Evolutionary conservation across 805 yeast species (phyloP), one percentile per base, ranked within the genome.

Genomic region (Blastobotrys americana): DNA sequence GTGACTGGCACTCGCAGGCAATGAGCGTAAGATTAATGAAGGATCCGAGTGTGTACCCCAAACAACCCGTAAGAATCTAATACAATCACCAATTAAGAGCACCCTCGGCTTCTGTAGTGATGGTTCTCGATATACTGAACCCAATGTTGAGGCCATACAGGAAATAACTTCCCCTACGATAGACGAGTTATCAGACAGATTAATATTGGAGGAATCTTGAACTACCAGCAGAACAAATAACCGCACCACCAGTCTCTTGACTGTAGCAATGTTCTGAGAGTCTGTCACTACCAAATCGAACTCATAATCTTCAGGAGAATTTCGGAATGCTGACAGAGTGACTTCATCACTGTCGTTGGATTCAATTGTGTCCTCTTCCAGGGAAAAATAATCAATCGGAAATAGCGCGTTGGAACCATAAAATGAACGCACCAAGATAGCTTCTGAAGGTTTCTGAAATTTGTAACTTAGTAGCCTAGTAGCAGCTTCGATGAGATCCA

Each of bases 61-160:
- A 13, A 45, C 45, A 35, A 42, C 47, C 39, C 50, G 54, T 3
- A 53, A 23, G 8, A 51, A 42, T 16, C 42, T 28, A 25, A 51
- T 40, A 13, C 46, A 41, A 9, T 46, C 48, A 39, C 47, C 40
- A 8, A 52, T 37, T 25, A 48, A 41, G 4, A 22, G 41, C 28
- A 38, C 33, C 9, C 46, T 41, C 5, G 16, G 18, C 9, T 21
- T 13, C 13, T 6, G 15, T 10, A 22, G 21, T 47, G 33, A 2
- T 10, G 38, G 42, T 3, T 9, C 18, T 28, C 39, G 39, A 39
- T 48, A 48, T 9, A 43, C 5, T 10, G 22, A 8, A 15, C 48
- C 54, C 21, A 50, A 39, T 16, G 48, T 40, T 5, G 28, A 10
- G 5, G 50, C 28, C 23, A 50, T 27, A 17, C 47, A 40, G 19